Evolutionary conservation across 208 protist species (phyloP), one percentile per base, ranked within the genome.

Genomic region (Leishmania major): DNA sequence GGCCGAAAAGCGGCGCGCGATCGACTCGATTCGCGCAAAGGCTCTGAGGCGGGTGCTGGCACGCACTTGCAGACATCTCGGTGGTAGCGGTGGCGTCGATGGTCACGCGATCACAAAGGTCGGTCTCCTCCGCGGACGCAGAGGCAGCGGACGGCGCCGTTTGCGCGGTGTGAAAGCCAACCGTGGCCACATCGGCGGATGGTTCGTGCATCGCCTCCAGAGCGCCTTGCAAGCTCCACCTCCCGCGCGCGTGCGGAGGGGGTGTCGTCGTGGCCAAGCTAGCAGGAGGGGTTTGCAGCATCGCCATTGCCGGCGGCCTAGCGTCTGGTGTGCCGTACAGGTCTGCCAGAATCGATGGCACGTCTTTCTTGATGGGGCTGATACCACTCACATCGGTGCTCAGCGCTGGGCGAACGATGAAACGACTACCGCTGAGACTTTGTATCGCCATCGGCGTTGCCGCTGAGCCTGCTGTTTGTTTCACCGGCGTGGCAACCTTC

Each of bases 361-460:
- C 78, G 43, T 92, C 88, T 25, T 81, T 87, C n/a, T 84, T 82
- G 53, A 91, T 89, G 49, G 85, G 72, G 70, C 88, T 93, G 78
- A 93, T 89, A 55, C 77, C 78, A 53, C 86, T 93, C 31, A 91
- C 79, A 43, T 91, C 89, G 0, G 82, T 49, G 13, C 81, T 79
- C 15, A 84, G 45, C 10, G 74, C 78, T 0, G 77, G 80, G 31
- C 80, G 74, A 28, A 83, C 8, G 5, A 81, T 67, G 13, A 79
- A 64, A 1, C 75, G 77, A 40, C 75, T 71, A 1, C 57, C 37
- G 31, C 40, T 77, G 3, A 22, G 22, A 55, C 53, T 37, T n/a
- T 19, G 45, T 6, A 5, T 22, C 22, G 22, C 35, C 72, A 22
- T 17, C 51, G 49, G 8, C 8, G 15, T 25, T 43, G 11, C 72